Base-by-base conservation (phyloP, 179 eudicot genomes). In the Actinidia chinensis region DNA sequence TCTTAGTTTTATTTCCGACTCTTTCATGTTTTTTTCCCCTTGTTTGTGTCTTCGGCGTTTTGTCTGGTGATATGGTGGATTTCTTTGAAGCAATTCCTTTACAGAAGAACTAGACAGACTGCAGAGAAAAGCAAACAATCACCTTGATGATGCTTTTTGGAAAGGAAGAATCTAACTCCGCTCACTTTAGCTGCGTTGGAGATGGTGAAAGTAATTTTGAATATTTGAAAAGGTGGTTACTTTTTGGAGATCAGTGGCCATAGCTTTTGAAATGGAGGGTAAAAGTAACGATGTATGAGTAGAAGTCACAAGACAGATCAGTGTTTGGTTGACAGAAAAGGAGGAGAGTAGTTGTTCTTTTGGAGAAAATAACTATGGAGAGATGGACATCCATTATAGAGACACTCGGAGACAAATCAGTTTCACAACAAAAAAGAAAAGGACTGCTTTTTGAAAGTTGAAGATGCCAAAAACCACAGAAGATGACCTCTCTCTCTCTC, bases 361-460 rank as follows among this genome's bases (percentile, higher is more conserved):
- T 36, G 22, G 33, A 58, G 63, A 20, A 58, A 22, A 58, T 28
- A 58, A 58, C 25, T 58, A 1, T 58, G 63, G 63, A 58, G 25
- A 58, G 63, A n/a, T 58, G 11, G 33, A 25, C 12, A 58, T 47
- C 46, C 76, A 40, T 47, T 55, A 60, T 64, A 61, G 51, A 51
- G 66, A 46, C 79, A 80, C 76, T 76, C 10, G 28, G 47, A 76
- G 73, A 76, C 79, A 81, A 76, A 71, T 36, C 83, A 69, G 73
- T 59, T 73, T 50, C 76, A 42, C 2, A 63, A 42, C 13, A 43
- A 7, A 61, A 51, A 50, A 43, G 6, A 12, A 14, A 15, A 33
- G 25, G 25, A 6, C 47, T 22, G 44, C 56, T 18, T 25, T 63
- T 5, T 76, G 18, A 47, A 23, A 46, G 8, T 13, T 20, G 25